Conservation (phyloP, 805 yeast genomes). For the Lipomyces sp. region DNA sequence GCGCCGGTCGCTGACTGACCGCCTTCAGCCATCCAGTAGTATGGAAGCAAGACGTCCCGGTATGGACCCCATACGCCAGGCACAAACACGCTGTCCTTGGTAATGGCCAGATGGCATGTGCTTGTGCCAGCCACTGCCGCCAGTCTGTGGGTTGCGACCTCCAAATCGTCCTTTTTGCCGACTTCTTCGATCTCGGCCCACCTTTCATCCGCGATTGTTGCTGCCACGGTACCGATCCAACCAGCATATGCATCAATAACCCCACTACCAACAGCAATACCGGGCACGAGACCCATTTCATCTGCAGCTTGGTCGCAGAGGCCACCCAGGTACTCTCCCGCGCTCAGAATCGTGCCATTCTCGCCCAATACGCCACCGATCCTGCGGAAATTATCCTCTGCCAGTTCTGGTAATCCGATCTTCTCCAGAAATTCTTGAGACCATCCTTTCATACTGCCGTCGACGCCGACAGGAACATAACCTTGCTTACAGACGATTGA, state of each 20-base stretch:
- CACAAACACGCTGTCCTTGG: slow-evolving; percentile 83
- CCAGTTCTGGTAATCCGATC: slow-evolving; percentile 77
- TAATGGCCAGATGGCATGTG: slow-evolving; percentile 91
- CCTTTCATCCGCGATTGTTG: slow-evolving; percentile 64
- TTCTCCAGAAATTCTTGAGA: slow-evolving; percentile 71
- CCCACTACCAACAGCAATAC: slow-evolving; percentile 88
- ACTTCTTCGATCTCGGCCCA: slow-evolving; percentile 22
- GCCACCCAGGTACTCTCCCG: slow-evolving; percentile 88
- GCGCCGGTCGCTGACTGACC: slow-evolving; percentile 99
- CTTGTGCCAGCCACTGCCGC: slow-evolving; percentile 99
- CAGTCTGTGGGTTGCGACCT: slow-evolving; percentile 72
- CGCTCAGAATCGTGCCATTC: slow-evolving; percentile 75
- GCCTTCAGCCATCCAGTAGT: slow-evolving; percentile 95
- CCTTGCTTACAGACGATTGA: slow-evolving; percentile 97
- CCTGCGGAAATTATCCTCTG: slow-evolving; percentile 72
- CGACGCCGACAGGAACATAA: slow-evolving; percentile 88
- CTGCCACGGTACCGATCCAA: slow-evolving; percentile 98
- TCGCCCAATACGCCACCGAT: slow-evolving; percentile 82
- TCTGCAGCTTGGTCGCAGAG: slow-evolving; percentile 69
- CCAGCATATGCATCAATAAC: slow-evolving; percentile 99
- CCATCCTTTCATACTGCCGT: slow-evolving; percentile 88
- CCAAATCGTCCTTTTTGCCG: slow-evolving; percentile 47
- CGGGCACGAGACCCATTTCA: slow-evolving; percentile 79
- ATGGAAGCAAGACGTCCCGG: slow-evolving; percentile 87
- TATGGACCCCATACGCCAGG: slow-evolving; percentile 99